Evolutionary conservation across 2,329 filamentous ascomycete species (phyloP).

Genomic region (Colletotrichum aenigma): DNA sequence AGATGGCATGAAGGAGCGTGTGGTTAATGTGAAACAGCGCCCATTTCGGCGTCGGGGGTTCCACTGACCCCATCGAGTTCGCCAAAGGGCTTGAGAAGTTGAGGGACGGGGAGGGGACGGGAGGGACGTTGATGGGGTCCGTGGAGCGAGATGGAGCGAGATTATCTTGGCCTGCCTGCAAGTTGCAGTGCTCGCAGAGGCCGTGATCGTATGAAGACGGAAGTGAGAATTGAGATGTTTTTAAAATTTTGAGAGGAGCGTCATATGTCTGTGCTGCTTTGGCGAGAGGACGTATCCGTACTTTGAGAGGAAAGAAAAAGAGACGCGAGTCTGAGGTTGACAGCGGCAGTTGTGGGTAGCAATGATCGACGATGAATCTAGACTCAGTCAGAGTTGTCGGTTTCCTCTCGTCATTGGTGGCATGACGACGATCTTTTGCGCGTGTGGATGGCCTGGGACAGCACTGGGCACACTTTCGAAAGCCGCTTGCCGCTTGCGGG

Average conservation of each 20-base stretch:
- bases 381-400: background rate
- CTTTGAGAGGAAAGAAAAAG: background rate
- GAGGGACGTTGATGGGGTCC: background rate
- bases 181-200: background rate
- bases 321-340: background rate
- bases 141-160: constrained; percentile 2
- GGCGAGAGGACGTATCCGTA: background rate
- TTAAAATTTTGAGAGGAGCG: background rate
- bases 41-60: constrained; percentile 15
- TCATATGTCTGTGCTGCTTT: background rate
- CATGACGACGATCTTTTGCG: background rate
- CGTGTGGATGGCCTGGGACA: background rate
- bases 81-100: background rate
- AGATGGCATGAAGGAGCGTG: constrained; percentile 13
- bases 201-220: background rate
- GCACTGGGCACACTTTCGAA: background rate
- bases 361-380: background rate
- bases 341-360: background rate
- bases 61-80: background rate
- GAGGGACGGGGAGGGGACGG: background rate
- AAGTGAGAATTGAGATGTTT: background rate
- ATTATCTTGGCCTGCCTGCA: background rate
- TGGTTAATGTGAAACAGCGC: constrained; percentile 18
- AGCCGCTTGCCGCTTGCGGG: constrained; percentile 1
- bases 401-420: background rate